These are phyloP conservation scores for Candida nonsorbophila DNA, from an alignment of 805 yeast species.

Conservation along the genomic window DNA sequence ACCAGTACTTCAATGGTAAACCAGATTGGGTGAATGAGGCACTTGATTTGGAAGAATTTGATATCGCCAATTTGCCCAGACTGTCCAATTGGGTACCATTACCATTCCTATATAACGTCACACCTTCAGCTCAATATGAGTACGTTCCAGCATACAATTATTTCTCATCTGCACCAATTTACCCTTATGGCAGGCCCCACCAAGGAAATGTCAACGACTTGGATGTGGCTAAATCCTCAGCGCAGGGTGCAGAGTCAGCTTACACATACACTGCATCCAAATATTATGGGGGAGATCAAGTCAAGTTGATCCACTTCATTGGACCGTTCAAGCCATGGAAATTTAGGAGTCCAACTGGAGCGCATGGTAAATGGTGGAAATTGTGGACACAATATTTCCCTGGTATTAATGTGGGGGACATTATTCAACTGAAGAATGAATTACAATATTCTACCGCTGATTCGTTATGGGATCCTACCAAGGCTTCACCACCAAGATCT, in stretches of 20 bases:
- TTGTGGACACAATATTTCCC: constrained; percentile 28
- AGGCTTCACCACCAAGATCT: constrained; percentile 34
- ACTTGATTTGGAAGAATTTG: constrained; percentile 3
- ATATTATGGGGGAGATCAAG: constrained; percentile 15
- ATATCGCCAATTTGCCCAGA: not conserved
- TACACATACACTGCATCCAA: constrained; percentile 16
- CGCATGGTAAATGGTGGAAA: constrained; percentile 34
- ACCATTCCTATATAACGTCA: constrained; percentile 83
- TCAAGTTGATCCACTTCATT: constrained; percentile 61
- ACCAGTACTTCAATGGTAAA: constrained; percentile 56
- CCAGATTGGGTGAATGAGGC: constrained; percentile 33
- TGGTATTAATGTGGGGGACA: constrained; percentile 1
- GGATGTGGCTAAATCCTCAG: constrained; percentile 2
- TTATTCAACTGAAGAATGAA: constrained; percentile 1
- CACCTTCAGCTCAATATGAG: constrained; percentile 59
- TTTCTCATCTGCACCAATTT: constrained; percentile 26
- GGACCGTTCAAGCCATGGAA: constrained; percentile 61
- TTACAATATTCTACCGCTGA: constrained; percentile 11
- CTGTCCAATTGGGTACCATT: constrained; percentile 56
- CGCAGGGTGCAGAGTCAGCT: constrained; percentile 1
- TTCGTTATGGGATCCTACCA: constrained; percentile 41
- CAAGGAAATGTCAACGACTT: not conserved
- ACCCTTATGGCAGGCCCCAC: constrained; percentile 4
- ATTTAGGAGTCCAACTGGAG: constrained; percentile 8
- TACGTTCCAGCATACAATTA: constrained; percentile 64